Evolutionary conservation across 805 yeast species (phyloP).

Genomic region (Tetrapisispora nanseiensis): DNA sequence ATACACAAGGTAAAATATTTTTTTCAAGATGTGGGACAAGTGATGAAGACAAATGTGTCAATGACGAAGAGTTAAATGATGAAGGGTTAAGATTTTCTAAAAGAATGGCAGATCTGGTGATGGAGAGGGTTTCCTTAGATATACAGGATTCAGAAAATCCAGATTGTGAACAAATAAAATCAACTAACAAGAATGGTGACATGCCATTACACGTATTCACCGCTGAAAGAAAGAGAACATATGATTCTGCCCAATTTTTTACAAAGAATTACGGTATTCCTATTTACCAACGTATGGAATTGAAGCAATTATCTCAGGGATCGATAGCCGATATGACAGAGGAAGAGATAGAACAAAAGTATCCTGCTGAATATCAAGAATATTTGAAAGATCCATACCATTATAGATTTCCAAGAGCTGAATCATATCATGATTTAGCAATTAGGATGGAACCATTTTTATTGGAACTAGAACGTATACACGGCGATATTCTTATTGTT

Average conservation of each 20-base stretch:
- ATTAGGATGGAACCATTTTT: slow-evolving; percentile 87
- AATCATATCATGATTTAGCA: slow-evolving; percentile 92
- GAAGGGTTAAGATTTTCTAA: slow-evolving; percentile 62
- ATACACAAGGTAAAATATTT: slow-evolving; percentile 81
- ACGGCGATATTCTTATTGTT: slow-evolving; percentile 77
- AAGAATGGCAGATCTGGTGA: slow-evolving; percentile 49
- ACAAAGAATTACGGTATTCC: slow-evolving; percentile 45
- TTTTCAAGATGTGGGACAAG: slow-evolving; percentile 72
- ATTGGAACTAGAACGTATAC: slow-evolving; percentile 86
- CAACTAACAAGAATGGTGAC: background rate
- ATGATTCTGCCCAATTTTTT: slow-evolving; percentile 67
- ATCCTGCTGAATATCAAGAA: slow-evolving; percentile 60
- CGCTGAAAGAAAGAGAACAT: slow-evolving; percentile 77
- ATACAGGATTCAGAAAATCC: background rate
- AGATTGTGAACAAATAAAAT: background rate
- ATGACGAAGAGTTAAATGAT: slow-evolving; percentile 76
- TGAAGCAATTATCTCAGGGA: slow-evolving; percentile 86
- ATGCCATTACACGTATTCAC: slow-evolving; percentile 64
- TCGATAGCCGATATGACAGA: slow-evolving; percentile 61
- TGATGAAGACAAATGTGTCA: slow-evolving; percentile 43
- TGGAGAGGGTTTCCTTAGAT: slow-evolving; percentile 23
- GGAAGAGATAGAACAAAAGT: slow-evolving; percentile 47
- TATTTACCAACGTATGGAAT: slow-evolving; percentile 67
- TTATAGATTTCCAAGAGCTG: slow-evolving; percentile 84
- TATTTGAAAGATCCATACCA: slow-evolving; percentile 79